These are phyloP conservation scores for Ramaria sp. DNA, from an alignment of 768 basidiomycete species.

Conservation along the genomic window DNA sequence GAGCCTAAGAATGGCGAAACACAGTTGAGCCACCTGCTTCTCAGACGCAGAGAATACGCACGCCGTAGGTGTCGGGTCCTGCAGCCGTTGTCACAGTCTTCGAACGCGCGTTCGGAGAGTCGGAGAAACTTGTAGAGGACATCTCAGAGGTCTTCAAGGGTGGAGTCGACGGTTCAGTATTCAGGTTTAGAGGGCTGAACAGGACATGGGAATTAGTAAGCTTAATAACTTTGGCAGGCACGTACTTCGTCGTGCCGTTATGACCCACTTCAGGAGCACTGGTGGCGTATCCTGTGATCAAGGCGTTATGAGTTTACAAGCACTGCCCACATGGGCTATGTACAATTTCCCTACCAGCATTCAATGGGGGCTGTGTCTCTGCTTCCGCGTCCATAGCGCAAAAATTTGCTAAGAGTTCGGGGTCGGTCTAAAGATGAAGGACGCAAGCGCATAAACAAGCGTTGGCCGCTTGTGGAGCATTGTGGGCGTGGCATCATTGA, in stretches of 20 bases:
- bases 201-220: neutral
- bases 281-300: neutral
- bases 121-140: neutral
- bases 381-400: too few relatives aligned
- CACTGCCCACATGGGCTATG: neutral
- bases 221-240: neutral
- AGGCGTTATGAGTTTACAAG: neutral
- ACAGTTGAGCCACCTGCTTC: neutral
- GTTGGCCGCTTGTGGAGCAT: neutral
- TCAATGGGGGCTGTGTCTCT: neutral
- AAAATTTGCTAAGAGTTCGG: too few relatives aligned
- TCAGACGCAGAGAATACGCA: slow-evolving; percentile 25
- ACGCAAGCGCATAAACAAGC: neutral
- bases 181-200: neutral
- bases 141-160: neutral
- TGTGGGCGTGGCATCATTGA: neutral
- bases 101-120: slow-evolving; percentile 52
- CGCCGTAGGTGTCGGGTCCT: slow-evolving; percentile 64
- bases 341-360: neutral
- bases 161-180: neutral
- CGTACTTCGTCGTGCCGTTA: neutral
- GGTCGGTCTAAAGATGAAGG: neutral
- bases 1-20: slow-evolving; percentile 31
- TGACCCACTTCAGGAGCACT: neutral
- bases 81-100: slow-evolving; percentile 75